Percentiles rank a stretch among this genome's conserved stretches.
These are phyloP conservation scores for Liquidambar formosana DNA, from an alignment of 164 flowering plant genomes.

Conservation along the genomic window DNA sequence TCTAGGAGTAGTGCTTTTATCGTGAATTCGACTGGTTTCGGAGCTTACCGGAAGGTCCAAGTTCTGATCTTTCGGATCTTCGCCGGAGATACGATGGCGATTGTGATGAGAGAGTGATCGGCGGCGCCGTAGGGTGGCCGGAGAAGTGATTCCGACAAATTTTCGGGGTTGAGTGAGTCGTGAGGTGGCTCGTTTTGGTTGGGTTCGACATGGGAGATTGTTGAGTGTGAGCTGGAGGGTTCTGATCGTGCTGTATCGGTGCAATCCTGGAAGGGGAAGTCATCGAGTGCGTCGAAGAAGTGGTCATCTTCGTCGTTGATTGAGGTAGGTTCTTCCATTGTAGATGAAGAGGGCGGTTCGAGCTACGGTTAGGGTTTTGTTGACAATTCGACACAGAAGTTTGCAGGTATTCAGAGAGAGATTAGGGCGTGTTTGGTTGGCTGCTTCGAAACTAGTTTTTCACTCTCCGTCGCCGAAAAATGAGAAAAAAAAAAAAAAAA, in stretches of 20 bases:
- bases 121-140: conserved; percentile 26
- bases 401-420: no score
- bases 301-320: conserved; percentile 22
- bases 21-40: conserved; percentile 12
- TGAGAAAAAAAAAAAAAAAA: no score
- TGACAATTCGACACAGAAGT: no score
- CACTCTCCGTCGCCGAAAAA: no score
- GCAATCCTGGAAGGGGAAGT: conserved; percentile 44
- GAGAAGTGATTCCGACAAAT: conserved; percentile 10
- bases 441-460: no score
- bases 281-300: conserved; percentile 49
- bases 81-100: conserved; percentile 1
- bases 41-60: conserved; percentile 1
- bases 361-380: no score
- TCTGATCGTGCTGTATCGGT: conserved; percentile 14
- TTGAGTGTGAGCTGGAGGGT: conserved; percentile 23
- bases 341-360: conserved; percentile 3
- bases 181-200: conserved; percentile 1
- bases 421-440: no score
- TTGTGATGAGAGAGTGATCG: conserved; percentile 12
- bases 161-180: background rate
- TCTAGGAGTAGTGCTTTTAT: background rate
- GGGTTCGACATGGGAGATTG: conserved; percentile 13
- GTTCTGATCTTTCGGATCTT: conserved; percentile 1
- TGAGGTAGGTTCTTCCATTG: conserved; percentile 18